Conservation (phyloP, 1,139 yeast species). For the Zygosaccharomyces sapae region DNA sequence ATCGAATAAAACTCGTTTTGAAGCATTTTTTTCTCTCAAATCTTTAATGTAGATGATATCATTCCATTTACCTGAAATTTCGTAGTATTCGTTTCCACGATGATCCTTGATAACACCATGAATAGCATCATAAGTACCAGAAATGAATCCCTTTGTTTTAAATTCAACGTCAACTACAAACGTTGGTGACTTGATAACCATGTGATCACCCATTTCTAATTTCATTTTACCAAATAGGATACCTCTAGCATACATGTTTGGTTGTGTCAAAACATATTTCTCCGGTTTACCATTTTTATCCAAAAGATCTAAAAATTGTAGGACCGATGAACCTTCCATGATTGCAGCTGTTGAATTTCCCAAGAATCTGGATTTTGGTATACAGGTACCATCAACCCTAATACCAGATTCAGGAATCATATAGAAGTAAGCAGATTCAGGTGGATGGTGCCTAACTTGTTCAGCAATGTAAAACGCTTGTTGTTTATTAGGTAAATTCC, state of each 20-base stretch:
- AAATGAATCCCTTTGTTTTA: conserved; percentile 88
- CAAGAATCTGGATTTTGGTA: conserved; percentile 81
- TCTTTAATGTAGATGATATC: conserved; percentile 72
- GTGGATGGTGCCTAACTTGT: conserved; percentile 98
- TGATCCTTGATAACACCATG: conserved; percentile 63
- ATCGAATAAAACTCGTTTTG: conserved; percentile 58
- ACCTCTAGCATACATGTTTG: conserved; percentile 94
- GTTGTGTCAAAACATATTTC: conserved; percentile 77
- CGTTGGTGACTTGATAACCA: conserved; percentile 62
- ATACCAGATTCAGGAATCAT: conserved; percentile 75
- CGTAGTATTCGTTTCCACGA: conserved; percentile 54
- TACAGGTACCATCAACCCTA: conserved; percentile 81
- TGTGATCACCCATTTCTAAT: conserved; percentile 89
- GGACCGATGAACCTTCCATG: conserved; percentile 85
- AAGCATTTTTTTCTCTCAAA: conserved; percentile 41
- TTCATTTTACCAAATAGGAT: conserved; percentile 84
- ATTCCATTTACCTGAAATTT: conserved; percentile 89
- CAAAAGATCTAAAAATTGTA: conserved; percentile 62
- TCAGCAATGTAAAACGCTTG: conserved; percentile 84
- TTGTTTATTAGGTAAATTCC: conserved; percentile 74
- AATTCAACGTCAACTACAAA: conserved; percentile 82
- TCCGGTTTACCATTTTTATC: conserved; percentile 50
- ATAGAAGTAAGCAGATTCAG: conserved; percentile 90
- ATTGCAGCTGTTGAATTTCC: conserved; percentile 97
- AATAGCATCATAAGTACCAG: conserved; percentile 88